Evolutionary conservation across 345 rosid genomes (phyloP), one percentile per base, ranked within the genome.

Genomic region (Combretum micranthum): DNA sequence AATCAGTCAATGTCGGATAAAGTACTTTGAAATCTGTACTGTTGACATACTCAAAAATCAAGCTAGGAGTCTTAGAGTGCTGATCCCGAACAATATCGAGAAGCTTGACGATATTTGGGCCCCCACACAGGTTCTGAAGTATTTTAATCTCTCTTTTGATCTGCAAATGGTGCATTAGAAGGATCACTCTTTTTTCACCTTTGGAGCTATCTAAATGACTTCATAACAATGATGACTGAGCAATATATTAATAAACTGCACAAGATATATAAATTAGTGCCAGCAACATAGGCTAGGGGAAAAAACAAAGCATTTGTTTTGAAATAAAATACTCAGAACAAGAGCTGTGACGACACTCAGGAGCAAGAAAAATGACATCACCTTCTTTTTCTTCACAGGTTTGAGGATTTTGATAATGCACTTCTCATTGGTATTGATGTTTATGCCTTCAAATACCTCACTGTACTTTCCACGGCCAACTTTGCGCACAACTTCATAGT

Each of bases 381-480:
- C 95, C 88, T 87, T 87, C 80, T 87, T 87, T 63, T 84, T 87
- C 88, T 87, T 84, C 52, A 87, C 95, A 66, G 95, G 95, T 72
- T 87, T 87, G 69, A 87, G 95, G 68, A 87, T 84, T 78, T 87
- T 87, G 74, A 87, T 78, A 16, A 87, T 63, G 50, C 88, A 84
- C 44, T 78, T 74, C 71, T 87, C 91, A 47, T 78, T 84, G 68
- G 53, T 87, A 54, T 79, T 82, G 56, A 82, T 82, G 67, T 87
- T 87, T 19, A 87, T 56, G 15, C 95, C 95, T 66, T 87, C 95
- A 54, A 87, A 87, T 43, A 87, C 95, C 68, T 84, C 95, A 45
- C 95, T 87, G 61, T 84, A 87, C 59, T 87, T 87, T 37, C 95
- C 95, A 60, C 95, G 74, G 53, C 95, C 95, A 15, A 87, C 86